A percentile compares a stretch with the other conserved stretches of the same genome.
Conservation (phyloP, 768 basidiomycete species). For the Collybia sp. region DNA sequence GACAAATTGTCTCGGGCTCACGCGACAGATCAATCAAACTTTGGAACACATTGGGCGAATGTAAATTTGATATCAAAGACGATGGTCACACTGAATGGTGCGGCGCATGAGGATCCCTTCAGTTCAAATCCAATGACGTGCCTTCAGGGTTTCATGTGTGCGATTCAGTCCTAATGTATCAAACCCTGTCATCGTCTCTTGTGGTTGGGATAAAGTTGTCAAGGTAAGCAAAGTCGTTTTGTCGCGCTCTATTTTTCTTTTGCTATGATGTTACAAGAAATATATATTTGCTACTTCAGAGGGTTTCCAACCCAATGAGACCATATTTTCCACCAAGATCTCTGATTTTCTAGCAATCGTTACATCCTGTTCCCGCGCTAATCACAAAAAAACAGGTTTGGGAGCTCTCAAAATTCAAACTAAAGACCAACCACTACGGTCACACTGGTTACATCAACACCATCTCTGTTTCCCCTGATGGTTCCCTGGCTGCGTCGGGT, state of each 20-base stretch:
- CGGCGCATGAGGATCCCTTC: constrained; percentile 12
- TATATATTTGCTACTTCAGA: constrained; percentile 93
- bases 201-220: constrained; percentile 99
- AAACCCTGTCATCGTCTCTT: constrained; percentile 98
- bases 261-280: constrained; percentile 30
- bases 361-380: not conserved
- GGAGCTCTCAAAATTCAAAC: constrained; percentile 99
- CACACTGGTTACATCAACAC: constrained; percentile 99
- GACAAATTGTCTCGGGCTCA: constrained; percentile 98
- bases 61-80: constrained; percentile 99
- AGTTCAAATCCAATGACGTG: constrained; percentile 1
- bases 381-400: constrained; percentile 65
- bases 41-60: constrained; percentile 99
- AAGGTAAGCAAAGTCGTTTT: constrained; percentile 61
- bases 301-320: constrained; percentile 61
- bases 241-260: constrained; percentile 5
- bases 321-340: constrained; percentile 78
- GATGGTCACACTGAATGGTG: constrained; percentile 97
- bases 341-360: constrained; percentile 42
- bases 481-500: constrained; percentile 97
- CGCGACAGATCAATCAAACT: constrained; percentile 98
- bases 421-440: constrained; percentile 99
- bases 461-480: constrained; percentile 96
- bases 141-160: constrained; percentile 91
- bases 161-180: constrained; percentile 97